Conservation (phyloP, 2,329 filamentous ascomycete species). For the Beauveria rudraprayagi region DNA sequence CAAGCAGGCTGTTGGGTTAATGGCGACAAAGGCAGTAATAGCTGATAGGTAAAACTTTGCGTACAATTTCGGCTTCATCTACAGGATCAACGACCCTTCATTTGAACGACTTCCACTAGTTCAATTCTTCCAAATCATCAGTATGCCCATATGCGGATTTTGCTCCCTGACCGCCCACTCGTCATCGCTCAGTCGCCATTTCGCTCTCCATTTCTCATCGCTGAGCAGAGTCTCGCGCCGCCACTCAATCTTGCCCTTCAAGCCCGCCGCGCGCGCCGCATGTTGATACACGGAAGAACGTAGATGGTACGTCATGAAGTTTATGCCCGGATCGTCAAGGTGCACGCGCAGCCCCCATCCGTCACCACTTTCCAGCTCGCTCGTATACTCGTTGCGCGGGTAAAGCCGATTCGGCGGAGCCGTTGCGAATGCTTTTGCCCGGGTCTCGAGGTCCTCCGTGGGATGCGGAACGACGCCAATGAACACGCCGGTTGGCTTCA, state of each 20-base stretch:
- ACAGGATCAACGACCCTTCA: no score
- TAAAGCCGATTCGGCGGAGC: neutral
- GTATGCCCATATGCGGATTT: neutral
- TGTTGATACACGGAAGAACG: constrained; percentile 8
- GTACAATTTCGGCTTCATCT: no score
- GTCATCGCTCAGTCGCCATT: neutral
- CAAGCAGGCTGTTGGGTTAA: no score
- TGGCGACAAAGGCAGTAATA: no score
- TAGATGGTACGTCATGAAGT: constrained; percentile 12
- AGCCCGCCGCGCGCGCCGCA: constrained; percentile 10
- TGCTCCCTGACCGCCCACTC: neutral
- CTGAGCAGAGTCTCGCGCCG: neutral
- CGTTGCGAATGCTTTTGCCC: neutral
- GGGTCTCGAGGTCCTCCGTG: constrained; percentile 1
- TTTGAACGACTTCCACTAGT: no score
- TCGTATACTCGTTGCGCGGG: neutral
- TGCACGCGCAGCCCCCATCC: neutral
- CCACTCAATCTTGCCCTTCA: constrained; percentile 7
- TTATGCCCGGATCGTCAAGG: neutral
- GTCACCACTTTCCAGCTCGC: neutral
- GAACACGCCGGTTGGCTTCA: constrained; percentile 11
- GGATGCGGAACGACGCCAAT: constrained; percentile 10
- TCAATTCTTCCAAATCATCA: neutral
- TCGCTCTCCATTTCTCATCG: neutral
- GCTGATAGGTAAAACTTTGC: no score